Evolutionary conservation across 768 basidiomycete genomes (phyloP).

Genomic region (Leucosporidium creatinivorum): DNA sequence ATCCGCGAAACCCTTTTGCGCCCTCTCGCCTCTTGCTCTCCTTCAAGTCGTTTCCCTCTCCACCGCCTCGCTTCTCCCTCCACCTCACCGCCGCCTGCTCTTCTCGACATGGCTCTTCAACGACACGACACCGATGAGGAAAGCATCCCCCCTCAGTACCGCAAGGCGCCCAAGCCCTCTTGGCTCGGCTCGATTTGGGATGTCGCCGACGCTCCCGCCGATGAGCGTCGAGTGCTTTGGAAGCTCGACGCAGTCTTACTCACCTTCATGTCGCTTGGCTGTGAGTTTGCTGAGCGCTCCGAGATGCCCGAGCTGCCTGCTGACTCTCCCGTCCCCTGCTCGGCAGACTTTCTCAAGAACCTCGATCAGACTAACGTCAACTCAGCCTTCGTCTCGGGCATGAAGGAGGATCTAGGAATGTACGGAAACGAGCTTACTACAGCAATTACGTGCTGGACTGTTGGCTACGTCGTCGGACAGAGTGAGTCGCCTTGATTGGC

Average conservation of each 20-base stretch:
- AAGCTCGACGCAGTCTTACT: background rate
- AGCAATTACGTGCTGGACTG: background rate
- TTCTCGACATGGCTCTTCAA: background rate
- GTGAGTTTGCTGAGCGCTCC: too few relatives aligned
- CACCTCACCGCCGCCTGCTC: background rate
- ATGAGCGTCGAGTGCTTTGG: background rate
- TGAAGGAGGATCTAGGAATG: constrained; percentile 67
- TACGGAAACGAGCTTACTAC: constrained; percentile 53
- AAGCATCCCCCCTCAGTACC: too few relatives aligned
- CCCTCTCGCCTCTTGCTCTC: background rate
- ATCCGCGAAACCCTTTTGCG: too few relatives aligned
- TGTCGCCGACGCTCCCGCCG: background rate
- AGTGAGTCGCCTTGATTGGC: background rate
- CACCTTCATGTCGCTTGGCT: background rate
- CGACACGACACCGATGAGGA: too few relatives aligned
- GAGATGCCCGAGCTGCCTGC: too few relatives aligned
- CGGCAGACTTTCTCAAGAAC: constrained; percentile 3
- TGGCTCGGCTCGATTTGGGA: background rate
- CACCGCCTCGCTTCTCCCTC: background rate
- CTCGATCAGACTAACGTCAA: constrained; percentile 6
- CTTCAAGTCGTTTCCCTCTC: background rate
- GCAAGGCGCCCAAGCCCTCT: background rate
- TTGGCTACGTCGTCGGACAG: background rate
- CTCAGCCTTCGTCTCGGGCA: constrained; percentile 62
- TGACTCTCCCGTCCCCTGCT: too few relatives aligned